Base-by-base conservation (phyloP, 1,139 yeast genomes). In the Wickerhamomyces sp. region DNA sequence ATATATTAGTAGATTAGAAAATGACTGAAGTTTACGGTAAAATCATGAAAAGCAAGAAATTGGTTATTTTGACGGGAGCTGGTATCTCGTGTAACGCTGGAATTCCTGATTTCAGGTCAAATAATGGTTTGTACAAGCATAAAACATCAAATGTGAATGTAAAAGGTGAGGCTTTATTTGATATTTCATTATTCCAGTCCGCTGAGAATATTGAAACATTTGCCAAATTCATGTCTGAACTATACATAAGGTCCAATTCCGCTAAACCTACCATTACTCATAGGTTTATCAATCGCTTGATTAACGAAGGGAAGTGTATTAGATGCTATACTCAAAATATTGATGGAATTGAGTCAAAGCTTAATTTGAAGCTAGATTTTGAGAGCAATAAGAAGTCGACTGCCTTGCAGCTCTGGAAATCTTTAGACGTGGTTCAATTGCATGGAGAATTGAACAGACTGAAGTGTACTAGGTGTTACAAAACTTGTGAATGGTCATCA, bases 21-120 rank as follows among this genome's bases (percentile, higher is more conserved):
- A 21, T 31, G 33, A 12, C 5, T 6, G 20, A 21, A n/a, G 22
- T 6, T 15, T 32, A 24, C 28, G 9, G 12, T 7, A 35, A n/a
- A 15, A 36, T 49, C n/a, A 28, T 45, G 22, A 53, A 54, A 37
- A 54, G 67, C 36, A 71, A 71, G 45, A 77, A 72, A 55, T 66
- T 81, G 33, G 67, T 81, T 12, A 70, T 81, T 8, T 61, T 89
- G 41, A 88, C 97, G 0, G 97, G 97, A 8, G 97, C 97, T 2
- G 97, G 97, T 2, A 87, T 90, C 43, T 87, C 96, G 20, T 88
- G 97, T 59, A 88, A 86, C 59, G 97, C 97, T 1, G 97, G 97
- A 0, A 90, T 90, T 40, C 97, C 97, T 1, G 97, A 90, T 60
- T 90, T 90, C 60, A 72, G 97, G 43, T 85, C 95, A 2, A 68